A percentile compares a stretch with the other conserved stretches of the same genome.
These are phyloP conservation scores for Auriculariales sp. DNA, from an alignment of 768 basidiomycete genomes.

Conservation along the genomic window DNA sequence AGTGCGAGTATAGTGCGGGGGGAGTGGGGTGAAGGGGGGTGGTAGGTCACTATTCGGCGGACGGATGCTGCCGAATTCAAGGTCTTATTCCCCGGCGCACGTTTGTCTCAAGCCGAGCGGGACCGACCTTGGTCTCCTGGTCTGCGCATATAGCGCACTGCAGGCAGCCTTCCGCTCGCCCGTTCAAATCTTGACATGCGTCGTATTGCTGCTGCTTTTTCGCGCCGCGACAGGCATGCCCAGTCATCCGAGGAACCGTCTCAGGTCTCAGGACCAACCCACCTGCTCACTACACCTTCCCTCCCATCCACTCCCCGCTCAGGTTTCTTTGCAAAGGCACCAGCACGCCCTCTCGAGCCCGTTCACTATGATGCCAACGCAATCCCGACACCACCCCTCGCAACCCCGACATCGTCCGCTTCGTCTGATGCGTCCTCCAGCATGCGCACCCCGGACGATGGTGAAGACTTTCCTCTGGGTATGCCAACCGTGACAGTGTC, in stretches of 20 bases:
- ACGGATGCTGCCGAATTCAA: too few relatives aligned
- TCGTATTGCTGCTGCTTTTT: background rate
- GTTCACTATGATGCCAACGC: background rate
- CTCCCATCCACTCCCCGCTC: background rate
- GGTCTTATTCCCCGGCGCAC: too few relatives aligned
- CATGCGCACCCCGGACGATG: conserved; percentile 49
- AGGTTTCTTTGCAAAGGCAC: background rate
- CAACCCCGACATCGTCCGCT: conserved; percentile 37
- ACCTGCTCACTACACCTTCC: background rate
- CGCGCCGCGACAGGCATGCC: background rate
- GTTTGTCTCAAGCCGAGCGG: too few relatives aligned
- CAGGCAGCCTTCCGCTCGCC: too few relatives aligned
- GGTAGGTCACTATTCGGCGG: too few relatives aligned
- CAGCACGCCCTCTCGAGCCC: background rate
- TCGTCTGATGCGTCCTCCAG: conserved; percentile 37
- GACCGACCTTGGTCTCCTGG: too few relatives aligned
- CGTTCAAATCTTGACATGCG: background rate
- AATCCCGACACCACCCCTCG: background rate
- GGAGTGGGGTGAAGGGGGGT: too few relatives aligned
- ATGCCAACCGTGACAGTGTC: conserved; percentile 16
- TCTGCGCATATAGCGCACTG: too few relatives aligned
- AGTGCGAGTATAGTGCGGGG: too few relatives aligned
- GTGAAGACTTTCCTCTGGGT: conserved; percentile 24
- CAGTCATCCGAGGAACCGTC: too few relatives aligned
- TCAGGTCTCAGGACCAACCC: background rate